Percentiles rank a stretch among this genome's conserved stretches.
phyloP scores from a whole-genome alignment of 2,329 filamentous ascomycete genomes.

The Ceratocystis harringtonii region DNA sequence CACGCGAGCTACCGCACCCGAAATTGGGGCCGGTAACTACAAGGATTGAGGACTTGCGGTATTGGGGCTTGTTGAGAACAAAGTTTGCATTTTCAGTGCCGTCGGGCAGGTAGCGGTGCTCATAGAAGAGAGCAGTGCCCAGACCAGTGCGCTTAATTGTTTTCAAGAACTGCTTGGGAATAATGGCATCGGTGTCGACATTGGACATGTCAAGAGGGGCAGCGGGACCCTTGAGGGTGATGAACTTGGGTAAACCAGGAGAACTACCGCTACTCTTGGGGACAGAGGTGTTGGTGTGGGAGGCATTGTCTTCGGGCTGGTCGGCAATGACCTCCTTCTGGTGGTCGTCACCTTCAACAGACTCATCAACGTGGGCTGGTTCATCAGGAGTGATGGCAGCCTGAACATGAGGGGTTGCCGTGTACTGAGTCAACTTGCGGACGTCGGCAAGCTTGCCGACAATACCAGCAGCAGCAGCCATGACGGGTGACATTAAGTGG shows the following conservation, averaged over 20 bases:
- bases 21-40: slow-evolving; percentile 90
- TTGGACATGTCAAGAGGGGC: slow-evolving; percentile 80
- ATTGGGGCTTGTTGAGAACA: slow-evolving; percentile 79
- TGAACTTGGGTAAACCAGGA: slow-evolving; percentile 69
- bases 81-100: slow-evolving; percentile 66
- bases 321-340: slow-evolving; percentile 41
- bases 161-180: slow-evolving; percentile 98
- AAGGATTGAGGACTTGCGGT: slow-evolving; percentile 71
- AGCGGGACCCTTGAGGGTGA: slow-evolving; percentile 67
- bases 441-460: slow-evolving; percentile 86
- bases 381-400: slow-evolving; percentile 31
- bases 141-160: slow-evolving; percentile 97
- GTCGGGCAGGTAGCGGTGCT: slow-evolving; percentile 60
- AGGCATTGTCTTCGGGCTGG: slow-evolving; percentile 46
- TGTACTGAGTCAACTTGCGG: slow-evolving; percentile 55
- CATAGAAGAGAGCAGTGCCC: slow-evolving; percentile 73
- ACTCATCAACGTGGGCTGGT: slow-evolving; percentile 39
- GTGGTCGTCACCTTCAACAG: slow-evolving; percentile 34
- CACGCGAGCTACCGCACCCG: slow-evolving; percentile 80
- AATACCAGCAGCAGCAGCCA: slow-evolving; percentile 75
- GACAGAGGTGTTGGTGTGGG: slow-evolving; percentile 47
- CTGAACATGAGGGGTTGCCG: slow-evolving; percentile 44
- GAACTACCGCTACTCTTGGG: slow-evolving; percentile 31
- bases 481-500: slow-evolving; percentile 91
- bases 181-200: slow-evolving; percentile 97